A percentile compares a stretch with the other conserved stretches of the same genome.
phyloP scores from a whole-genome alignment of 225 moss, liverwort and hornwort genomes.

The Physcomitrium patens region DNA sequence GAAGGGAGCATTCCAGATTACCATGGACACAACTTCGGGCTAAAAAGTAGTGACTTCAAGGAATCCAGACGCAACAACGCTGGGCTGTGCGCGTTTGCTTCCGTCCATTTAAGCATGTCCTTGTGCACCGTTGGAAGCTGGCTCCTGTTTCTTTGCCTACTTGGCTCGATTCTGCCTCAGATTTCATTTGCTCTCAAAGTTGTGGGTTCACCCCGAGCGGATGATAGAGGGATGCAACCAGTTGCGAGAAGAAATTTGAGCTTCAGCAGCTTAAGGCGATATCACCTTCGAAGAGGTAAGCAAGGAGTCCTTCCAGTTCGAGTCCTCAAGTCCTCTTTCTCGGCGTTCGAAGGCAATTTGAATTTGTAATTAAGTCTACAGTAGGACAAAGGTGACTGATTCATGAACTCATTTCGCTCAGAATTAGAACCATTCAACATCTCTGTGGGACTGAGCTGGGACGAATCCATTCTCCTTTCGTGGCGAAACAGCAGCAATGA shows the following conservation, averaged over 20 bases:
- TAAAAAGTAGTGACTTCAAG: no score
- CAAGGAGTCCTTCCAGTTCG: background rate
- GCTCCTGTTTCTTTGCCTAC: conserved; percentile 23
- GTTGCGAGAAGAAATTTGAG: conserved; percentile 1
- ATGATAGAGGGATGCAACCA: conserved; percentile 7
- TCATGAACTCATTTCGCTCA: conserved; percentile 25
- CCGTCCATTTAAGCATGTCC: conserved; percentile 25
- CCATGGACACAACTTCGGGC: no score
- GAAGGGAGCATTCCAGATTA: no score
- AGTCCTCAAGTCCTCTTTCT: background rate
- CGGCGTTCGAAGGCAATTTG: background rate
- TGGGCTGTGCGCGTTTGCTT: no score
- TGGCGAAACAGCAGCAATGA: conserved; percentile 39
- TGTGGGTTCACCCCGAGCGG: background rate
- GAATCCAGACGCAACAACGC: no score
- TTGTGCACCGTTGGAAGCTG: conserved; percentile 14
- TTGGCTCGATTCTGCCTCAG: conserved; percentile 21
- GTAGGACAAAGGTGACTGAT: conserved; percentile 13
- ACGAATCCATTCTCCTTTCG: conserved; percentile 39
- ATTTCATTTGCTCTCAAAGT: conserved; percentile 8
- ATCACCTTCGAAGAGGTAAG: conserved; percentile 27
- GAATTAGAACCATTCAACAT: conserved; percentile 38
- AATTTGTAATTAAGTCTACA: background rate
- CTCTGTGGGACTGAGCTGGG: conserved; percentile 44
- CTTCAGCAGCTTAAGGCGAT: background rate